Percentiles rank a stretch among this genome's conserved stretches.
phyloP scores from a whole-genome alignment of 352 stramenopile genomes.

The Pythium phragmitis region DNA sequence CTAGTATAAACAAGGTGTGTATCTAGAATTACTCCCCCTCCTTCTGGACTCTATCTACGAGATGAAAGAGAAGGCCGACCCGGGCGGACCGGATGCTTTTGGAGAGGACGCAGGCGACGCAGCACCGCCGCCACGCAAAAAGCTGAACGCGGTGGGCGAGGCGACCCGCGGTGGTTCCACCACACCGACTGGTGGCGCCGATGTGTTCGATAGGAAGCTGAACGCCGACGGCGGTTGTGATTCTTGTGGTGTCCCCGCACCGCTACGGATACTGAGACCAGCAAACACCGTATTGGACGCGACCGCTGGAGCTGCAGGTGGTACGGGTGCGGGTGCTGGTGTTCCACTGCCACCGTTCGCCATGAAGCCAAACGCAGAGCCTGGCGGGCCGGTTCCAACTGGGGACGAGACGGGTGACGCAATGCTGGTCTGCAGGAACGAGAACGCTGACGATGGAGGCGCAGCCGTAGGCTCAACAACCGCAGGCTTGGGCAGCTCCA shows the following conservation, averaged over 20 bases:
- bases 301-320: slow-evolving; percentile 7
- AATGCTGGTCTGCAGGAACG: slow-evolving; percentile 24
- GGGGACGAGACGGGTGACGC: slow-evolving; percentile 14
- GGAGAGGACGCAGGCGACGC: slow-evolving; percentile 33
- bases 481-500: slow-evolving; percentile 2
- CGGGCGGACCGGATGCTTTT: slow-evolving; percentile 1
- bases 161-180: slow-evolving; percentile 36
- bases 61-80: slow-evolving; percentile 33
- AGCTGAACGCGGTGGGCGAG: slow-evolving; percentile 64
- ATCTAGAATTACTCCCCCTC: slow-evolving; percentile 4
- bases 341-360: neutral
- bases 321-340: neutral
- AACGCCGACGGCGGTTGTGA: slow-evolving; percentile 46
- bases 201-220: slow-evolving; percentile 45
- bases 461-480: neutral
- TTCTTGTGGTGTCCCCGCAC: slow-evolving; percentile 25
- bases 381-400: slow-evolving; percentile 16
- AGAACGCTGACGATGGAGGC: slow-evolving; percentile 17
- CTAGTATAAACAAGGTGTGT: slow-evolving; percentile 4
- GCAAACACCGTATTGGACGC: slow-evolving; percentile 45
- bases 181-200: slow-evolving; percentile 20
- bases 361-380: slow-evolving; percentile 31
- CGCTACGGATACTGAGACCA: slow-evolving; percentile 45
- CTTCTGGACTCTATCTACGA: slow-evolving; percentile 5
- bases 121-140: slow-evolving; percentile 30